phyloP scores from a whole-genome alignment of 116 monocot species.

The Phalaenopsis hybrid region DNA sequence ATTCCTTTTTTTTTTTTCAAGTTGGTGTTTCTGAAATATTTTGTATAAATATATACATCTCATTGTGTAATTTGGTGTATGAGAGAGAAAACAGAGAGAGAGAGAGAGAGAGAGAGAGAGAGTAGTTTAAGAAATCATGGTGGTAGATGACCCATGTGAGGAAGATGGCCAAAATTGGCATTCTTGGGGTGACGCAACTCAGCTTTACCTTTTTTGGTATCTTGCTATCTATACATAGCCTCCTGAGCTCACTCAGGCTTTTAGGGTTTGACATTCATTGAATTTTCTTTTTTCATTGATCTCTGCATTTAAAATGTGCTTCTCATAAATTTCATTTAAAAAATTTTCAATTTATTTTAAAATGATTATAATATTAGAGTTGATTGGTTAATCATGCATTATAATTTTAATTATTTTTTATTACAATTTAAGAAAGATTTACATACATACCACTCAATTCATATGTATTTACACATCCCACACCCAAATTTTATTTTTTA shows the following conservation, averaged over 20 bases:
- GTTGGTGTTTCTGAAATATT: background rate
- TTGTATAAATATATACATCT: background rate
- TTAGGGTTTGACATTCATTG: slow-evolving; percentile 4
- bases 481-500: too few species aligned
- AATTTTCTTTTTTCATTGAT: background rate
- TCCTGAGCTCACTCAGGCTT: background rate
- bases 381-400: too few species aligned
- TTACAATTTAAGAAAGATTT: too few species aligned
- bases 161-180: slow-evolving; percentile 6
- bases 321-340: too few species aligned
- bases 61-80: background rate
- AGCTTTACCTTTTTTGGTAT: background rate
- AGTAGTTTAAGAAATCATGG: background rate
- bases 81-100: background rate
- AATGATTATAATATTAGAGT: too few species aligned
- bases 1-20: background rate
- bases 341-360: too few species aligned
- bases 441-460: too few species aligned
- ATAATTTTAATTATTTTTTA: too few species aligned
- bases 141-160: background rate
- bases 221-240: background rate
- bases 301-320: too few species aligned
- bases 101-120: too few species aligned
- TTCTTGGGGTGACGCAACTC: background rate
- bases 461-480: too few species aligned